Percentiles rank a stretch among this genome's conserved stretches.
Evolutionary conservation across 1,284 basidiomycete genomes (phyloP).

Genomic region (Fomitopsis schrenkii): DNA sequence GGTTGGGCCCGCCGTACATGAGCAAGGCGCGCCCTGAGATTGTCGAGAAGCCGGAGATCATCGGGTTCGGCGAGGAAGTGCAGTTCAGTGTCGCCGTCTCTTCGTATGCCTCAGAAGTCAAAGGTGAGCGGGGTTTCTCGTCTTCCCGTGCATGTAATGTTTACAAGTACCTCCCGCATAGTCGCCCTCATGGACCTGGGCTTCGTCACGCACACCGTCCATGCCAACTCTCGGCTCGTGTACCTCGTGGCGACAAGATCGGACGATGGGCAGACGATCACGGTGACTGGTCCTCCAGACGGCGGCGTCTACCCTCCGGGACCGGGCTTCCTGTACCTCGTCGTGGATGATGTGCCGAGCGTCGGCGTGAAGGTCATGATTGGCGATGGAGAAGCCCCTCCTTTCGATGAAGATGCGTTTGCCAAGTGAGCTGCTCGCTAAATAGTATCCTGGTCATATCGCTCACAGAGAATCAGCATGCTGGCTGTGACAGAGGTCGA

Average conservation of each 20-base stretch:
- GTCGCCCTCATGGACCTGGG: constrained; percentile 80
- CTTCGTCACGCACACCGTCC: constrained; percentile 74
- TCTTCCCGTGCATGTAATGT: too few relatives aligned
- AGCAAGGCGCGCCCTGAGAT: constrained; percentile 49
- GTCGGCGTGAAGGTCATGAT: constrained; percentile 64
- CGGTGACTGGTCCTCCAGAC: constrained; percentile 56
- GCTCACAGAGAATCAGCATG: not conserved
- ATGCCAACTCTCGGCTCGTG: constrained; percentile 75
- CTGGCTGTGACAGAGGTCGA: constrained; percentile 36
- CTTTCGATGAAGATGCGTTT: constrained; percentile 48
- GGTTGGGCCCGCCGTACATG: constrained; percentile 73
- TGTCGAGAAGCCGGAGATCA: constrained; percentile 29
- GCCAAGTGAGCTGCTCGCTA: constrained; percentile 43
- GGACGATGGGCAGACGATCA: constrained; percentile 35
- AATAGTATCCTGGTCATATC: not conserved
- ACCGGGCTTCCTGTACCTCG: constrained; percentile 73
- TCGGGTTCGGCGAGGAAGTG: constrained; percentile 45
- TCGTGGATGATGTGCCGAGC: constrained; percentile 70
- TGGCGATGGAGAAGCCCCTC: constrained; percentile 59
- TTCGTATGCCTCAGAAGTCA: constrained; percentile 23
- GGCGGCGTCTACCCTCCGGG: constrained; percentile 74
- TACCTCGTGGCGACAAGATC: constrained; percentile 44
- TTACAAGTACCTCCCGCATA: constrained; percentile 19
- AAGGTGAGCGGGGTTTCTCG: constrained; percentile 25
- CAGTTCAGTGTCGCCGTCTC: constrained; percentile 39